These are phyloP conservation scores for Microdochium nivale DNA, from an alignment of 2,329 filamentous ascomycete species.

Conservation along the genomic window DNA sequence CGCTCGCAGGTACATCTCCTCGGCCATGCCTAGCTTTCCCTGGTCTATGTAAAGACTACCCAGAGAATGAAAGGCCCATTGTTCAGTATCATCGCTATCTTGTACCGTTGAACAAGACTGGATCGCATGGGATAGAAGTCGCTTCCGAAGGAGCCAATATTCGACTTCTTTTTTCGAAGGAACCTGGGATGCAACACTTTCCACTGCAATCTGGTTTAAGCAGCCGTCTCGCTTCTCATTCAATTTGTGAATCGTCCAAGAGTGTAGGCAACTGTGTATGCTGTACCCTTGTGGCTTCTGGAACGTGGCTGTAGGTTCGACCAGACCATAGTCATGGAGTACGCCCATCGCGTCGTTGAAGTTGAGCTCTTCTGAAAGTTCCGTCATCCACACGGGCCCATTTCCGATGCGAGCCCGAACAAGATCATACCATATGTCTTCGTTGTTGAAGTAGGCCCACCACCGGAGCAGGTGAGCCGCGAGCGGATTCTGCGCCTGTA, in stretches of 20 bases:
- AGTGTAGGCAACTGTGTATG: too few species aligned
- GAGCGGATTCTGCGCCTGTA: conserved; percentile 19
- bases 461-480: conserved; percentile 6
- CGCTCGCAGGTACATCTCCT: conserved; percentile 4
- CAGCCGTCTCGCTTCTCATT: too few species aligned
- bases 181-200: too few species aligned
- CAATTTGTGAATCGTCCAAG: too few species aligned
- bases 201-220: too few species aligned
- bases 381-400: not conserved
- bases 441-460: conserved; percentile 8
- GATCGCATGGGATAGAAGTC: too few species aligned
- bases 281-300: not conserved
- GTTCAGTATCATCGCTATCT: too few species aligned
- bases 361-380: not conserved
- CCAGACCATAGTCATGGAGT: not conserved
- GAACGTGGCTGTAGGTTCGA: not conserved
- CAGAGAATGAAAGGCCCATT: too few species aligned
- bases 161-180: too few species aligned
- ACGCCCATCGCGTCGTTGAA: not conserved
- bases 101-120: too few species aligned
- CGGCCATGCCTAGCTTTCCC: conserved; percentile 1
- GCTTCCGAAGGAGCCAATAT: too few species aligned
- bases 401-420: not conserved
- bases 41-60: too few species aligned
- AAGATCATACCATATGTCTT: conserved; percentile 8